Evolutionary conservation across 176 grass and related monocot genomes (phyloP), one percentile per base, ranked within the genome.

Genomic region (bread wheat (Triticum aestivum)): DNA sequence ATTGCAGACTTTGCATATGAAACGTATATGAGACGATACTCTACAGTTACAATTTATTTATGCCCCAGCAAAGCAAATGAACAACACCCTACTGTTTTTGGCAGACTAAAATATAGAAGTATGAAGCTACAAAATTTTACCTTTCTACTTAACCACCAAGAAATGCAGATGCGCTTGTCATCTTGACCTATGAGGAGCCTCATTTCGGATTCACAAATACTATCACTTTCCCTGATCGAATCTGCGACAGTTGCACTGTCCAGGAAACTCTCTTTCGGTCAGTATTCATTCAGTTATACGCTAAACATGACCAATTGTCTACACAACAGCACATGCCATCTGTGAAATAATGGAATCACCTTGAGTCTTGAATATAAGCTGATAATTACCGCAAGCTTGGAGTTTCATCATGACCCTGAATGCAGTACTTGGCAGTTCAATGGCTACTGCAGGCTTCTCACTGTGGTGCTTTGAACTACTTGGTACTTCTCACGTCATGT

Each of bases 331-430:
- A 94, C 9, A 69, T 51, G 15, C 79, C 85, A 84, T 95, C 87
- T 68, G 61, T 88, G 47, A 92, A 90, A 75, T 90, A 68, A 88
- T 90, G 88, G 34, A 84, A 92, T 76, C 59, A 66, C 11, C 65
- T 89, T 65, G 87, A 88, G 69, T 86, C 77, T 67, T 87, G 4
- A 54, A 90, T 67, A 84, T 86, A 41, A 90, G 78, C 62, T 90
- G 92, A 41, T 78, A 90, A 85, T 84, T 82, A 44, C 90, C 78
- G 51, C 81, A 92, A 41, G 87, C 73, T 32, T 85, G 54, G 54
- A 94, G 87, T 62, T 92, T 91, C 85, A 90, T 92, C 79, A 94
- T 86, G 65, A 94, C 49, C 82, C 93, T 79, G 61, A 85, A 67
- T 14, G 73, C 65, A 23, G 82, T 90, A 68, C 49, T 83, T 73